Conservation (phyloP, 1,284 basidiomycete genomes). For the Irpex sp. region DNA sequence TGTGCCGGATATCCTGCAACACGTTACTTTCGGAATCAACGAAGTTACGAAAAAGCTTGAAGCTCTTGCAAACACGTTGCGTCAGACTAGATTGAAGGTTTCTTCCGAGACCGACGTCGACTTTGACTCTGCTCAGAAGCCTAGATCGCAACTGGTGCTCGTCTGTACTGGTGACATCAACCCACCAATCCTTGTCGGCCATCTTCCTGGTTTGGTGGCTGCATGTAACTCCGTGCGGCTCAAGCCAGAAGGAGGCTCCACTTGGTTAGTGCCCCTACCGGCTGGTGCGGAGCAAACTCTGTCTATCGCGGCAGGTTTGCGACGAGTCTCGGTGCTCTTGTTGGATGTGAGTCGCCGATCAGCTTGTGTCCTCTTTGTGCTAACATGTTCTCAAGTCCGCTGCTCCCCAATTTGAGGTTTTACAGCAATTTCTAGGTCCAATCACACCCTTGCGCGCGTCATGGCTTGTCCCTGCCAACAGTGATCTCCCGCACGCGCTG, state of each 20-base stretch:
- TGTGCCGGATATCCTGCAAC: constrained; percentile 33
- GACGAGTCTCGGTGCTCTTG: constrained; percentile 53
- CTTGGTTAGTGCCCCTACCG: constrained; percentile 70
- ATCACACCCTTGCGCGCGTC: constrained; percentile 53
- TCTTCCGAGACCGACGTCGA: not conserved
- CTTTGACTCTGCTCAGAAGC: constrained; percentile 19
- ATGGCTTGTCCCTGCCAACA: constrained; percentile 49
- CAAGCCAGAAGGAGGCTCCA: constrained; percentile 15
- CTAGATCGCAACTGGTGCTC: constrained; percentile 42
- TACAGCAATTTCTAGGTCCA: constrained; percentile 41
- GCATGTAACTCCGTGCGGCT: constrained; percentile 54
- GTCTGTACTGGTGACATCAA: constrained; percentile 73
- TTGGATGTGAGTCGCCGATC: not conserved
- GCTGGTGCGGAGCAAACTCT: constrained; percentile 66
- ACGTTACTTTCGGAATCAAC: constrained; percentile 75
- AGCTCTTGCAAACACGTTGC: constrained; percentile 40
- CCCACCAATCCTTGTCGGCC: constrained; percentile 65
- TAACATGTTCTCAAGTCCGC: constrained; percentile 26
- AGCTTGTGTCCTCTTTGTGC: not conserved
- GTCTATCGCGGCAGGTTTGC: constrained; percentile 61
- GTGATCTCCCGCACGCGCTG: constrained; percentile 24
- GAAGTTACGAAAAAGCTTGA: constrained; percentile 78
- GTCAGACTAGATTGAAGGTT: constrained; percentile 20
- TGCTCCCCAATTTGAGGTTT: constrained; percentile 33
- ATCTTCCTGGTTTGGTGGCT: constrained; percentile 72